Base-by-base conservation (phyloP, 371 early-diverging fungal genomes). In the Mucor saturninus region DNA sequence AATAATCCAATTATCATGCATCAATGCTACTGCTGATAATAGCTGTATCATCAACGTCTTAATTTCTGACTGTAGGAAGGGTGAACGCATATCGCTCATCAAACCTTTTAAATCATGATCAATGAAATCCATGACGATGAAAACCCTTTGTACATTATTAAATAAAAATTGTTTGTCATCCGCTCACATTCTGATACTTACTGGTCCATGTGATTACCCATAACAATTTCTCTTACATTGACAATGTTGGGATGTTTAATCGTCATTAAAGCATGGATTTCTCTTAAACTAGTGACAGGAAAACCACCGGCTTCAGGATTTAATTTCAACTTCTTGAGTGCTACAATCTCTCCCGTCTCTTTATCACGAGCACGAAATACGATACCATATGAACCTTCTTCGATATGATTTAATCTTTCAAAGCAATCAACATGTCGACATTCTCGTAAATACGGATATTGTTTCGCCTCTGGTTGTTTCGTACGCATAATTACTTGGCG, bases 321-420 rank as follows among this genome's bases (percentile, higher is more conserved):
- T 11, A 98, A 85, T 67, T 98, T 95, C n/a, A 99, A 83, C 69
- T 95, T 95, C 80, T 99, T 99, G 7, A 99, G 82, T 0, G 99
- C 99, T 1, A 99, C 98, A 7, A 98, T 93, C 59, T 94, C 95
- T 21, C 93, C 93, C 4, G 97, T 97, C 7, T 80, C 68, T 54
- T 90, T 83, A 72, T 99, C 96, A 32, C 90, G 85, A 0, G 99
- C 99, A 6, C 98, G 91, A 77, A 96, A 99, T 4, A 99, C 99
- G 26, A 99, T 88, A 11, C 99, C 99, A 76, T 99, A 99, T 0
- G 99, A 91, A 15, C 99, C 99, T 75, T 99, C 99, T 56, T 95
- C 98, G 67, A 99, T 99, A 64, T 92, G 86, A 80, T 97, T 97
- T 26, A 98, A 83, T 50, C 91, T 91, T 65, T 96, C 94, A 79